Conservation (phyloP, 805 yeast species). For the Ogataea corticis region DNA sequence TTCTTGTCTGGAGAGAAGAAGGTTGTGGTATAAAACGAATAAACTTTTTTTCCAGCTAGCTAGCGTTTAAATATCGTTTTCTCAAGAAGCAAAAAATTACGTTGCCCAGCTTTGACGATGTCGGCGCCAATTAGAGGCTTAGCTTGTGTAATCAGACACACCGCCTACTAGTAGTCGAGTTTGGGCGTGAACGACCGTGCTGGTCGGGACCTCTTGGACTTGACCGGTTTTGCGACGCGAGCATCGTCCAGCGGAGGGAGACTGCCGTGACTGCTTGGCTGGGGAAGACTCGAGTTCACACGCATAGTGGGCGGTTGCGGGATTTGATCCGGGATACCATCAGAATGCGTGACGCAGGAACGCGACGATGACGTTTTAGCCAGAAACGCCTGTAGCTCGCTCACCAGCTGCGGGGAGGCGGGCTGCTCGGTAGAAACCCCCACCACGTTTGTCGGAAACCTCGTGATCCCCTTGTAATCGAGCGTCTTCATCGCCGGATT, state of each 20-base stretch:
- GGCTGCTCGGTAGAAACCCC: background rate
- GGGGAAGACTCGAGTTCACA: constrained; percentile 8
- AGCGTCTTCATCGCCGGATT: constrained; percentile 7
- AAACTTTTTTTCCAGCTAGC: background rate
- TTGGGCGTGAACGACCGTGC: constrained; percentile 14
- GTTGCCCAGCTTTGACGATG: background rate
- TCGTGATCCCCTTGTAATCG: constrained; percentile 12
- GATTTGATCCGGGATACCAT: constrained; percentile 3
- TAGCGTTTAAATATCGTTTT: constrained; percentile 9
- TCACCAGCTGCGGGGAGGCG: background rate
- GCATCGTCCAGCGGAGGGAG: constrained; percentile 14
- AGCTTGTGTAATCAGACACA: no score
- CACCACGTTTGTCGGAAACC: background rate
- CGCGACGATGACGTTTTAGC: background rate
- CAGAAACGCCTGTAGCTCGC: constrained; percentile 6
- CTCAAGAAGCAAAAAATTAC: no score
- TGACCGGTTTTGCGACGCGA: constrained; percentile 3
- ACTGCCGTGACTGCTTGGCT: constrained; percentile 19
- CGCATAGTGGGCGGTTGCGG: background rate
- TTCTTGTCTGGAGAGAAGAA: background rate
- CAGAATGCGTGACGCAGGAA: background rate
- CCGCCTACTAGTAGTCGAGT: constrained; percentile 15
- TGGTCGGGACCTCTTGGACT: constrained; percentile 1
- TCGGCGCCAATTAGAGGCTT: constrained; percentile 1
- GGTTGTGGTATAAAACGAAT: background rate